Evolutionary conservation across 805 yeast species (phyloP).

Genomic region (Starmerella bacillaris): DNA sequence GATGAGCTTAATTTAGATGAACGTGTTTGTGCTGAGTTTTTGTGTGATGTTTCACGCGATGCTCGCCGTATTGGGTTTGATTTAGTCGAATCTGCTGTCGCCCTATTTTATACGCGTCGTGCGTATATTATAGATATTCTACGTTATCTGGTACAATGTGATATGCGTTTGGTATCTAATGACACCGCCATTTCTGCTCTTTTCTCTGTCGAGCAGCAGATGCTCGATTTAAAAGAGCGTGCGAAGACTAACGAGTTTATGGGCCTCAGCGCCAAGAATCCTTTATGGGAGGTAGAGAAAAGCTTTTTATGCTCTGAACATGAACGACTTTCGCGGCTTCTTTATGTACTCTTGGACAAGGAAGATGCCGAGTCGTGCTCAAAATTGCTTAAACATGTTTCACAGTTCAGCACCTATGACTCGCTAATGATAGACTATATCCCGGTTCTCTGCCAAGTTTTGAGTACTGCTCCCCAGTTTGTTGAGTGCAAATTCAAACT

Average conservation of each 20-base stretch:
- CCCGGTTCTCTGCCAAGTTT: conserved; percentile 29
- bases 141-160: conserved; percentile 9
- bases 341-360: conserved; percentile 27
- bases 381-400: conserved; percentile 30
- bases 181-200: conserved; percentile 32
- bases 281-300: conserved; percentile 38
- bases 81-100: conserved; percentile 33
- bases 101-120: conserved; percentile 49
- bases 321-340: conserved; percentile 50
- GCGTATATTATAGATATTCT: conserved; percentile 45
- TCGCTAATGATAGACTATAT: conserved; percentile 39
- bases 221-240: conserved; percentile 34
- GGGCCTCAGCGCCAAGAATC: conserved; percentile 30
- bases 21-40: conserved; percentile 49
- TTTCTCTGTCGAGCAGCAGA: conserved; percentile 36
- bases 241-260: conserved; percentile 33
- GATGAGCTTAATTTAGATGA: conserved; percentile 65
- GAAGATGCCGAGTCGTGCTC: conserved; percentile 4
- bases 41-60: conserved; percentile 31
- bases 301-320: conserved; percentile 48
- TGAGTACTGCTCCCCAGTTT: background rate
- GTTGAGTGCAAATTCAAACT: no score
- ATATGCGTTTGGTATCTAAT: conserved; percentile 13
- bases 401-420: conserved; percentile 40
- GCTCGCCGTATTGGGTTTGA: conserved; percentile 25